Percentiles rank a stretch among this genome's conserved stretches.
Evolutionary conservation across 805 yeast genomes (phyloP).

Genomic region (Naumovozyma castellii): DNA sequence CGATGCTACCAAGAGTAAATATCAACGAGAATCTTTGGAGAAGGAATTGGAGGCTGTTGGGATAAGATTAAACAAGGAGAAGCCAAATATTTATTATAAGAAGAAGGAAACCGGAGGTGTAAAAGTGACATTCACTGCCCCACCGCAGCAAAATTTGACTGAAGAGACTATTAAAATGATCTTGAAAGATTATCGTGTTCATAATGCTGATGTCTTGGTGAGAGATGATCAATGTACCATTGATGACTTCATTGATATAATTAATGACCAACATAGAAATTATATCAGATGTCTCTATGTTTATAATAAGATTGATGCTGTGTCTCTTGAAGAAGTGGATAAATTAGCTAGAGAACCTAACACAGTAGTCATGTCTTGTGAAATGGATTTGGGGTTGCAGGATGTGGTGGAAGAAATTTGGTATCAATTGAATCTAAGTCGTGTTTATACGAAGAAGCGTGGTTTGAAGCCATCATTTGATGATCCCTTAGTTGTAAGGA

Average conservation of each 20-base stretch:
- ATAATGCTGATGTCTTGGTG: constrained; percentile 86
- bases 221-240: constrained; percentile 84
- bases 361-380: constrained; percentile 91
- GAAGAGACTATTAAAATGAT: constrained; percentile 72
- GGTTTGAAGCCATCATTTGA: constrained; percentile 72
- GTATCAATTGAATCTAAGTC: constrained; percentile 70
- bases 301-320: constrained; percentile 92
- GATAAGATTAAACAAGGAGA: constrained; percentile 70
- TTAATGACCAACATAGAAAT: constrained; percentile 78
- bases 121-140: constrained; percentile 68
- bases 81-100: constrained; percentile 70
- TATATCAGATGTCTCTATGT: constrained; percentile 89
- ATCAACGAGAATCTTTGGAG: constrained; percentile 80
- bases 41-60: constrained; percentile 90
- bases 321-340: constrained; percentile 88
- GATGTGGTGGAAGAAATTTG: constrained; percentile 90
- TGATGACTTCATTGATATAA: constrained; percentile 86
- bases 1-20: constrained; percentile 90
- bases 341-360: constrained; percentile 85
- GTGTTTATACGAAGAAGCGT: constrained; percentile 82
- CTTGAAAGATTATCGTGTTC: constrained; percentile 78
- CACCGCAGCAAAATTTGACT: constrained; percentile 64
- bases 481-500: constrained; percentile 88
- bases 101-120: constrained; percentile 87
- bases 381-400: constrained; percentile 71